Base-by-base conservation (phyloP, 495 filamentous ascomycete species). In the Aspergillus olivimuriae region DNA sequence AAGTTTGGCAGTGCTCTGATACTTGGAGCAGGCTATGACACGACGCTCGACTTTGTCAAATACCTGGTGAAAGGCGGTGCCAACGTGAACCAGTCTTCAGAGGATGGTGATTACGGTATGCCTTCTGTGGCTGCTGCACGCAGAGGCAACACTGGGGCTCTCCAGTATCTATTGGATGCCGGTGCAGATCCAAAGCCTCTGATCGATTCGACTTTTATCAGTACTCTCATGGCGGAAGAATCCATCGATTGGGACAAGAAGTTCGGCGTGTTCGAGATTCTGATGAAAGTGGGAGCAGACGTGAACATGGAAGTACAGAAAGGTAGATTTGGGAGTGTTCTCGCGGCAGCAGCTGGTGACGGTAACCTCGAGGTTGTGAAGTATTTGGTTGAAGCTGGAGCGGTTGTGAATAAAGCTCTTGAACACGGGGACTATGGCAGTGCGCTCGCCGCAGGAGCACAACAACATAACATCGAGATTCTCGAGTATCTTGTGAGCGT, bases 391-490 rank as follows among this genome's bases (percentile, higher is more conserved):
- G 16, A 36, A 19, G 34, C 16, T 10, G 34, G 34, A 10, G 34
- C 34, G 14, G 34, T 16, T 9, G 18, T 14, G 34, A 36, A 36
- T 3, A 4, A 36, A 19, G n/a, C 18, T 2, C 3, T 36, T 14
- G 14, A 16, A 10, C 4, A 36, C 18, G 34, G 5, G 16, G 3
- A 14, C 16, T 60, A 48, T 37, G 59, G 57, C 3, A 56, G 39
- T 37, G 47, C 51, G 14, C 52, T 68, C 14, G 35, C 46, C 15
- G 50, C 42, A 22, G 50, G 50, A 28, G 32, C 48, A 43, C 22
- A 23, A 2, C 21, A 24, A 16, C 17, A 23, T 36, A 11, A 28
- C 24, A 4, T 36, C 5, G 4, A 4, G 4, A 9, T 36, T 18
- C n/a, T 36, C 18, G 10, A 18, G 34, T 18, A 16, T 4, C 34